phyloP scores from a whole-genome alignment of 2,329 filamentous ascomycete genomes.

The Talaromyces sp. region DNA sequence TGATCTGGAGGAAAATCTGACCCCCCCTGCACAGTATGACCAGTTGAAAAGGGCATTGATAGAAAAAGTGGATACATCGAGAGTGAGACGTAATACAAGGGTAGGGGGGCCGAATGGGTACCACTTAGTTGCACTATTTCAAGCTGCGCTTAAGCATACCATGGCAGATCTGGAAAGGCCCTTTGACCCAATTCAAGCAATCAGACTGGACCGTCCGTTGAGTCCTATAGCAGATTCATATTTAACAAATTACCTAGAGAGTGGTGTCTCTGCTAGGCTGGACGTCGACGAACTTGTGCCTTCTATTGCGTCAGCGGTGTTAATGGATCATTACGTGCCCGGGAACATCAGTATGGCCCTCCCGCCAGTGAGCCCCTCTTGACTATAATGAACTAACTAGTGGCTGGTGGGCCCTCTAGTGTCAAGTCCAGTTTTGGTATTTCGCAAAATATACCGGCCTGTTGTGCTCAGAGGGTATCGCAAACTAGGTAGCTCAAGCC shows the following conservation, averaged over 20 bases:
- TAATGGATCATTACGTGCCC: slow-evolving; percentile 29
- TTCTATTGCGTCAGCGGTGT: slow-evolving; percentile 17
- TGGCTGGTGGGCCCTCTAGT: slow-evolving; percentile 1
- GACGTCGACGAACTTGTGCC: slow-evolving; percentile 1
- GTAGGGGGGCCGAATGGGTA: too few relatives aligned
- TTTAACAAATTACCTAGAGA: slow-evolving; percentile 17
- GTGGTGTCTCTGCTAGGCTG: slow-evolving; percentile 4
- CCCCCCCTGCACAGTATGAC: too few relatives aligned
- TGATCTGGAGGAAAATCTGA: too few relatives aligned
- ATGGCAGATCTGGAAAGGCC: too few relatives aligned
- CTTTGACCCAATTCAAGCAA: too few relatives aligned
- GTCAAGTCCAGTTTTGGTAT: slow-evolving; percentile 2
- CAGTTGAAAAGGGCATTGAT: too few relatives aligned
- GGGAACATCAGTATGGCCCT: slow-evolving; percentile 19
- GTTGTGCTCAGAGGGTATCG: background rate
- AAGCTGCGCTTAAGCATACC: too few relatives aligned
- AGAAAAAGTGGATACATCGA: too few relatives aligned
- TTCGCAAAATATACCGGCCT: slow-evolving; percentile 7
- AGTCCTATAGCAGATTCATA: slow-evolving; percentile 2
- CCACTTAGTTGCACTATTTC: too few relatives aligned
- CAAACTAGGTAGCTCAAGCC: background rate
- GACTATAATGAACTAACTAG: background rate
- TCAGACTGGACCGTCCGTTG: too few relatives aligned
- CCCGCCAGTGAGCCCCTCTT: background rate
- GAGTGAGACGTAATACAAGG: too few relatives aligned